These are phyloP conservation scores for Carex myosuroides DNA, from an alignment of 176 grass and related monocot species.

Conservation along the genomic window DNA sequence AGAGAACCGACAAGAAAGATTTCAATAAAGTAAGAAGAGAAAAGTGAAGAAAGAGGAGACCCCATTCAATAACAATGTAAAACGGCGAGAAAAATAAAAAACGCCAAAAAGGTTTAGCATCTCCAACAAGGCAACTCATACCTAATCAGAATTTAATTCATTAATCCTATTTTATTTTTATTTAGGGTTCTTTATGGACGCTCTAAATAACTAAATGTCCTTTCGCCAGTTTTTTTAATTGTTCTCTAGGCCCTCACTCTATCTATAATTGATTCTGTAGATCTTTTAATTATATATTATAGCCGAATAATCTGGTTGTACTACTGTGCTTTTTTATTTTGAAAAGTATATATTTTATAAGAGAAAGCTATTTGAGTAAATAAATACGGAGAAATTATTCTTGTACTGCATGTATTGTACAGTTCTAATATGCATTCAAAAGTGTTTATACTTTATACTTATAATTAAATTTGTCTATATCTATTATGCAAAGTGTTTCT, in stretches of 20 bases:
- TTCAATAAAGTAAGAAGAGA: not conserved
- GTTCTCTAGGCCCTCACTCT: not conserved
- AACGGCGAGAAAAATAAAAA: conserved; percentile 3
- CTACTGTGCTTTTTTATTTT: not conserved
- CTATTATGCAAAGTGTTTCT: too few relatives aligned
- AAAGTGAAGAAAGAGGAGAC: not conserved
- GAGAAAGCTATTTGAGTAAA: too few relatives aligned
- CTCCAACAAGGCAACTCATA: conserved; percentile 20
- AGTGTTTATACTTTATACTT: too few relatives aligned
- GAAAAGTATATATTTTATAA: too few relatives aligned
- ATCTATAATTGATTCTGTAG: not conserved
- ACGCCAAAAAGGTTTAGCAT: conserved; percentile 14
- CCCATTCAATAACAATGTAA: not conserved
- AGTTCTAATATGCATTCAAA: too few relatives aligned
- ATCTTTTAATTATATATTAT: not conserved
- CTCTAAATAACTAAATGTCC: not conserved
- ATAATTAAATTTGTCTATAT: too few relatives aligned
- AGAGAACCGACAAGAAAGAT: not conserved
- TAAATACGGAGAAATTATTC: too few relatives aligned
- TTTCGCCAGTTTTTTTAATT: not conserved
- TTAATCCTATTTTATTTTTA: not conserved
- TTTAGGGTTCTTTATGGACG: not conserved
- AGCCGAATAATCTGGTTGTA: not conserved
- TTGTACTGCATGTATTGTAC: too few relatives aligned
- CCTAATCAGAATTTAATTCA: not conserved